phyloP scores from a whole-genome alignment of 164 flowering plant species.

The Umbellularia californica region DNA sequence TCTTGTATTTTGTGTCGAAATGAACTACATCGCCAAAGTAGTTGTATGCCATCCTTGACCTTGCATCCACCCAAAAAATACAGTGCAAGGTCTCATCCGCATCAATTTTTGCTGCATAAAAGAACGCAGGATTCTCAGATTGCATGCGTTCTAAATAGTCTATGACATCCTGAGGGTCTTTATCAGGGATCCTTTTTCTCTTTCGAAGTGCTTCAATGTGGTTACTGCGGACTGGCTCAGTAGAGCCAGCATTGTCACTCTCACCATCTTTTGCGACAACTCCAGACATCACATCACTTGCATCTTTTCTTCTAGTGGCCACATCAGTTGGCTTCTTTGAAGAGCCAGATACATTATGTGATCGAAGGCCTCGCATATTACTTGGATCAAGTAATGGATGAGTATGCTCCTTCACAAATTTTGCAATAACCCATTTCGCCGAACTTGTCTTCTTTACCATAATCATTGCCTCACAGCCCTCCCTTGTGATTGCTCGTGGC shows the following conservation, averaged over 20 bases:
- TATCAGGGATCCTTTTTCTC: not conserved
- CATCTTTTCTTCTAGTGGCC: not conserved
- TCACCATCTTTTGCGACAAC: constrained; percentile 1
- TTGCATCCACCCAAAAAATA: constrained; percentile 68
- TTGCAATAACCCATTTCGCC: constrained; percentile 19
- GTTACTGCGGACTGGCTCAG: not conserved
- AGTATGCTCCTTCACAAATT: constrained; percentile 15
- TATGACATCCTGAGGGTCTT: constrained; percentile 9
- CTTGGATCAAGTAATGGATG: constrained; percentile 10
- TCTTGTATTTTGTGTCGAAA: constrained; percentile 45
- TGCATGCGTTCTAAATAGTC: constrained; percentile 13
- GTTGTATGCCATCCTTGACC: constrained; percentile 51
- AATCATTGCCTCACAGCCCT: constrained; percentile 21
- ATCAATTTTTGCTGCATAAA: constrained; percentile 42
- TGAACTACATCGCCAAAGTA: constrained; percentile 63
- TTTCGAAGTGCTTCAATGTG: not conserved
- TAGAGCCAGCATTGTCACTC: not conserved
- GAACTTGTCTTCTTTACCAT: constrained; percentile 11
- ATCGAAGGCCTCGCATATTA: constrained; percentile 9
- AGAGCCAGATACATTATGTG: constrained; percentile 8
- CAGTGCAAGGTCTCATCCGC: constrained; percentile 47
- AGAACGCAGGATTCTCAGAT: constrained; percentile 13
- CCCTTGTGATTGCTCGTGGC: constrained; percentile 15
- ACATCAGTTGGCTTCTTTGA: constrained; percentile 2
- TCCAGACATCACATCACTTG: constrained; percentile 1